Evolutionary conservation across 768 basidiomycete species (phyloP), one percentile per base, ranked within the genome.

Genomic region (Rhodocollybia butyracea): DNA sequence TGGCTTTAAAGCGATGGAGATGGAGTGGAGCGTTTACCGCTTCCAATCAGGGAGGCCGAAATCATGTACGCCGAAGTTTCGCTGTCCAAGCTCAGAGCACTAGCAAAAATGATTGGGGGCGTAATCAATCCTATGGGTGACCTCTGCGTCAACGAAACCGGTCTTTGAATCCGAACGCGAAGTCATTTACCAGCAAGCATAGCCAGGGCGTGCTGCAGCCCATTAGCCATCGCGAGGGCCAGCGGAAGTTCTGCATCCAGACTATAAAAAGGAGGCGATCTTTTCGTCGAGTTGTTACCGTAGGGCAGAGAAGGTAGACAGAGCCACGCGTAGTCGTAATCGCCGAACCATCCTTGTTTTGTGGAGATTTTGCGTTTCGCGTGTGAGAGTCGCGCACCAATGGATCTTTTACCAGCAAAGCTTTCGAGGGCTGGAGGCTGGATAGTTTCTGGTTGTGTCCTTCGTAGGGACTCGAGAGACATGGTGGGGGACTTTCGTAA

Each of bases 81-180:
- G 2, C 76, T 63, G 46, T 88, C 83, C 19, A 91, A 70, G 56
- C 70, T 82, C 34, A 92, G 69, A 3, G 82, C 66, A 50, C 78
- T 81, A 1, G 88, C 82, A 61, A 92, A 85, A 56, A 91, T 88
- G 61, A 91, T 91, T 1, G 91, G 90, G 0, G 90, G 91, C 0
- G 88, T 89, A 61, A 92, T 90, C 40, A 91, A 73, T 2, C 88
- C 89, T 54, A 46, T 31, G 8, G 12, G 11, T 5, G 13, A 41
- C 3, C 31, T 43, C 27, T 1, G 5, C 27, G 3, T 43, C 12
- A 38, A 17, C 10, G 6, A 6, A 30, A 19, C 0, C n/a, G 8
- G 11, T 7, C 12, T 22, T 32, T 31, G 17, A n/a, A 7, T 3
- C 26, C 6, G 41, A 43, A 38, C 34, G 15, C 51, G 32, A 47